These are phyloP conservation scores for Diddensiella transvaalensis DNA, from an alignment of 805 yeast genomes.

Conservation along the genomic window DNA sequence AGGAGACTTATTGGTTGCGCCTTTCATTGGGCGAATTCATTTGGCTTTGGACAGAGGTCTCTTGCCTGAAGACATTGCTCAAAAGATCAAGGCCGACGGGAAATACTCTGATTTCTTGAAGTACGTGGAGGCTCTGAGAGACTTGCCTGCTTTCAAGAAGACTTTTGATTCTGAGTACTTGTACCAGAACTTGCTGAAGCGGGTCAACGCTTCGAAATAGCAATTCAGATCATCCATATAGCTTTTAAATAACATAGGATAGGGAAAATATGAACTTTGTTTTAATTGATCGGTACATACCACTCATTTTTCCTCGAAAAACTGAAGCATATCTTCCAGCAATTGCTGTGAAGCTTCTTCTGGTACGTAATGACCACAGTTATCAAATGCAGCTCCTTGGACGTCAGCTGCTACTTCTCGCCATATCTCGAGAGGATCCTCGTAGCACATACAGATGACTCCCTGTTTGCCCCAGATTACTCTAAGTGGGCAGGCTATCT, in stretches of 20 bases:
- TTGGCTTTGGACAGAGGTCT: constrained; percentile 9
- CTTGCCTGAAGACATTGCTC: constrained; percentile 11
- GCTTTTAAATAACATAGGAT: too few relatives aligned
- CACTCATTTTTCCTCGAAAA: too few relatives aligned
- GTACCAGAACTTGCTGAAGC: not conserved
- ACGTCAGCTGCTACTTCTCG: constrained; percentile 28
- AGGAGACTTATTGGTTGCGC: constrained; percentile 25
- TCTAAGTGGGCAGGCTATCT: constrained; percentile 9
- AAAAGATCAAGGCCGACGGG: constrained; percentile 14
- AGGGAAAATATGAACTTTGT: too few relatives aligned
- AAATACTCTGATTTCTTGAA: constrained; percentile 22
- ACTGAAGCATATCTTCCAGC: constrained; percentile 3
- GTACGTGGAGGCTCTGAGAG: constrained; percentile 19
- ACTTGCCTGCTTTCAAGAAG: constrained; percentile 22
- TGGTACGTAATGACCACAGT: constrained; percentile 17
- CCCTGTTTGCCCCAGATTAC: constrained; percentile 19
- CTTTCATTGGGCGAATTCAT: constrained; percentile 22
- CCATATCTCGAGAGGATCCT: constrained; percentile 13
- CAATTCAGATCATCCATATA: too few relatives aligned
- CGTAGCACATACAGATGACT: constrained; percentile 12
- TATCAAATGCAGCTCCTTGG: constrained; percentile 40
- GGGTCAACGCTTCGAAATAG: not conserved
- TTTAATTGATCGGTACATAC: too few relatives aligned
- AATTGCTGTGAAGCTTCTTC: constrained; percentile 11
- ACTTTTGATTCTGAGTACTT: constrained; percentile 18